A percentile compares a stretch with the other conserved stretches of the same genome.
Conservation (phyloP, 2,329 filamentous ascomycete species). For the Fonsecaea nubica region DNA sequence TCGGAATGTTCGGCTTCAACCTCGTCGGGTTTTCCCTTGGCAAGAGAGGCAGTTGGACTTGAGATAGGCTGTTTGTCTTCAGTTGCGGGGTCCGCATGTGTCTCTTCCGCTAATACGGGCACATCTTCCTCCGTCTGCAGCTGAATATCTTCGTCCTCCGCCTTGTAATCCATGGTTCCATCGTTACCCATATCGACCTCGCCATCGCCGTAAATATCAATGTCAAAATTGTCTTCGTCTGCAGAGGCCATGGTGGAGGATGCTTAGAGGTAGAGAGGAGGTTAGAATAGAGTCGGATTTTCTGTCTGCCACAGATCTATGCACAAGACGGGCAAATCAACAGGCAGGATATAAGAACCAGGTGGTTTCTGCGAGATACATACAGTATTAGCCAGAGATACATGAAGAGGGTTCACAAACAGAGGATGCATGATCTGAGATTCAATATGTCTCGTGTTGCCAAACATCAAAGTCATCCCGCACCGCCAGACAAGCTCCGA, state of each 20-base stretch:
- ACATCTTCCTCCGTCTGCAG: constrained; percentile 27
- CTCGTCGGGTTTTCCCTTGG: constrained; percentile 9
- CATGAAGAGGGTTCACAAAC: constrained; percentile 18
- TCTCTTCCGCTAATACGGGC: constrained; percentile 1
- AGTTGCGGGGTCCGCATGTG: constrained; percentile 13
- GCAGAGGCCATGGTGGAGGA: constrained; percentile 51
- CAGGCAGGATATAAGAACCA: constrained; percentile 23
- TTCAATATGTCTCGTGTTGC: constrained; percentile 7
- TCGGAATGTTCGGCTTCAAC: constrained; percentile 11
- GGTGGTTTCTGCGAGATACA: constrained; percentile 29
- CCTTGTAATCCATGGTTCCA: constrained; percentile 53
- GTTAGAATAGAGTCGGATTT: constrained; percentile 29
- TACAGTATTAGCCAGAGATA: constrained; percentile 34
- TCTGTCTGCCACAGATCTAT: constrained; percentile 33
- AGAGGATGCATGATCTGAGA: constrained; percentile 8
- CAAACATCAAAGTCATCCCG: constrained; percentile 9
- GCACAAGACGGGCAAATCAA: constrained; percentile 32
- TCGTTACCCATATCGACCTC: constrained; percentile 47
- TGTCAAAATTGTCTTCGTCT: constrained; percentile 73
- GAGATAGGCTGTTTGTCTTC: constrained; percentile 13
- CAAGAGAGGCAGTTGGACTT: constrained; percentile 1
- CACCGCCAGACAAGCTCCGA: constrained; percentile 10
- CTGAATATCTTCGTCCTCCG: constrained; percentile 39
- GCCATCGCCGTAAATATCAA: constrained; percentile 71
- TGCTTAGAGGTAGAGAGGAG: constrained; percentile 12